Conservation (phyloP, 352 stramenopile species). For the Globisporangium solare region DNA sequence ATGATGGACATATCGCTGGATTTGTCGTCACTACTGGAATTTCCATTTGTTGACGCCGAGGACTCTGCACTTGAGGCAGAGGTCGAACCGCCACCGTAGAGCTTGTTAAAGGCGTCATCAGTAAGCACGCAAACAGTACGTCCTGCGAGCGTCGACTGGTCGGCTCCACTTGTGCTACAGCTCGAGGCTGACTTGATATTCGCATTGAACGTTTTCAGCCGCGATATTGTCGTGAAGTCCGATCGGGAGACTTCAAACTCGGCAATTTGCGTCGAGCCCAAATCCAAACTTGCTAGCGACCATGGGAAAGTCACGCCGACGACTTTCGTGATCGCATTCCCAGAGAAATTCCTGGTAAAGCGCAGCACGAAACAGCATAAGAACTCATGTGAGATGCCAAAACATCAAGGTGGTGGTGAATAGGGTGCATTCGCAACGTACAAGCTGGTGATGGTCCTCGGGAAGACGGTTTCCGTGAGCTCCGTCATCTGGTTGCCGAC, state of each 20-base stretch:
- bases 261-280: constrained; percentile 45
- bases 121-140: constrained; percentile 57
- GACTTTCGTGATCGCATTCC: constrained; percentile 54
- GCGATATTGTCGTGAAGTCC: constrained; percentile 52
- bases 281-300: constrained; percentile 35
- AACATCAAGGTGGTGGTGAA: too few relatives aligned
- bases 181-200: constrained; percentile 36
- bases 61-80: constrained; percentile 8
- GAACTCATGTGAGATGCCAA: neutral
- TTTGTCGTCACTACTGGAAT: constrained; percentile 9
- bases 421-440: neutral
- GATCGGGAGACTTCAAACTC: constrained; percentile 67
- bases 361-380: neutral
- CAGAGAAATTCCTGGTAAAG: constrained; percentile 37
- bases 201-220: constrained; percentile 35
- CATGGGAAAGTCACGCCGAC: constrained; percentile 51
- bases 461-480: constrained; percentile 49
- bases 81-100: constrained; percentile 27
- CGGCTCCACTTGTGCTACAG: constrained; percentile 32
- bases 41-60: constrained; percentile 22
- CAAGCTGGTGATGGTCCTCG: constrained; percentile 36
- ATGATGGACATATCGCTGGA: constrained; percentile 36
- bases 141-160: constrained; percentile 30
- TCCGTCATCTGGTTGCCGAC: constrained; percentile 40
- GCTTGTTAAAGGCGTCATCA: constrained; percentile 46